Base-by-base conservation (phyloP, 148 eudicot species). In the Heliosperma pusillum region DNA sequence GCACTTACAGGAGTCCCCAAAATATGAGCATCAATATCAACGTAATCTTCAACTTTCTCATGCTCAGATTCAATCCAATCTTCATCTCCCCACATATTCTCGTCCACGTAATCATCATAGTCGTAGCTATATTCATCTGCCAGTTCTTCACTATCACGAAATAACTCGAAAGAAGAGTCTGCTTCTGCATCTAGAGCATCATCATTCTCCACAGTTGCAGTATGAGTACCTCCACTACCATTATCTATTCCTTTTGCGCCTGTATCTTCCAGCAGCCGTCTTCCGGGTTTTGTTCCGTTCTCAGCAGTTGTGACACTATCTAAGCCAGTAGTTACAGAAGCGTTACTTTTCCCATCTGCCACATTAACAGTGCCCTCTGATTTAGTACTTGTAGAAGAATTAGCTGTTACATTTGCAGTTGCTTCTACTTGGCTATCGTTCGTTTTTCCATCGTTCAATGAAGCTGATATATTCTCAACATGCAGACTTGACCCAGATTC, bases 71-170 rank as follows among this genome's bases (percentile, higher is more conserved):
- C 99, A 63, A 80, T 82, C 94, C 94, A 95, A 80, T 92, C 97
- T 85, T 95, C 99, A 86, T 90, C 99, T 70, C 94, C 97, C 99
- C 97, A 92, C 96, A 90, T 80, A 73, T 74, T 69, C 66, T 95
- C 97, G 71, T 95, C 97, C 77, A 95, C 97, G 78, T 92, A 90
- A 81, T 95, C 97, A 83, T 95, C 99, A 82, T 95, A 95, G 76
- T 95, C 99, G 83, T 95, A 92, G 82, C 84, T 95, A 82, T 95
- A 92, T 82, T 95, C 97, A 89, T 95, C 99, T 69, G 85, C 97
- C 76, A 95, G 80, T 82, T 95, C 99, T 77, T 92, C 92, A 69
- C 63, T 86, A 75, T 86, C 93, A 78, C 97, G 96, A 67, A 95
- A 82, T 81, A 95, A 69, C 73, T 95, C 97, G 81, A 95, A 95